Conservation (phyloP, 768 basidiomycete species). For the Dictyophora rubrovolvata region DNA sequence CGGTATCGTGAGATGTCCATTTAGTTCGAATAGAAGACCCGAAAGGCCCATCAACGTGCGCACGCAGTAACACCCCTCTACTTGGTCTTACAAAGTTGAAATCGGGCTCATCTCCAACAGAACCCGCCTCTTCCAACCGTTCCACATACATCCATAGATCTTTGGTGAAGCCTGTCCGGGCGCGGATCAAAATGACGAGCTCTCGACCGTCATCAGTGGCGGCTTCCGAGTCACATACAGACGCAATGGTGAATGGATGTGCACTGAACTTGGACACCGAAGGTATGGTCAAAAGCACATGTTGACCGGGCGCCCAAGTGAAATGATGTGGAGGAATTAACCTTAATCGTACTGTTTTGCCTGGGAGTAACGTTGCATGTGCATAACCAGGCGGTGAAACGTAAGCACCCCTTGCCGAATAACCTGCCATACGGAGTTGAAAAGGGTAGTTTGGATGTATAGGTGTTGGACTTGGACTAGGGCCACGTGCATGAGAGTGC, state of each 20-base stretch:
- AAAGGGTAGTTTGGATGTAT: background rate
- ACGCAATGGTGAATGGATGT: conserved; percentile 68
- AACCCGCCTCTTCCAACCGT: conserved; percentile 23
- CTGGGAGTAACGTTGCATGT: conserved; percentile 58
- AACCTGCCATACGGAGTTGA: background rate
- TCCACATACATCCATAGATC: conserved; percentile 50
- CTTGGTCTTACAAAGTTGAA: conserved; percentile 20
- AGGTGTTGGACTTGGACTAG: background rate
- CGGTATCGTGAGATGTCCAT: conserved; percentile 51
- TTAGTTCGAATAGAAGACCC: conserved; percentile 50
- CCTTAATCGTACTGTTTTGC: conserved; percentile 59
- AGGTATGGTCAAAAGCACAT: conserved; percentile 60
- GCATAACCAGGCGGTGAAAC: conserved; percentile 58
- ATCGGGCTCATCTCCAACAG: conserved; percentile 22
- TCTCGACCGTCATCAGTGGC: conserved; percentile 38
- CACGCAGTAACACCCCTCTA: conserved; percentile 42
- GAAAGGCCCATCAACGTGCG: conserved; percentile 58
- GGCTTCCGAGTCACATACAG: conserved; percentile 41
- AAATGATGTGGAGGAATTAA: conserved; percentile 45
- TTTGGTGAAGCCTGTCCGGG: conserved; percentile 60
- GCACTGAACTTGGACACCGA: conserved; percentile 48
- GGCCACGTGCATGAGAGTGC: background rate
- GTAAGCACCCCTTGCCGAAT: conserved; percentile 19
- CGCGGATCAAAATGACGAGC: conserved; percentile 58
- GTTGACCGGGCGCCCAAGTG: conserved; percentile 71